Evolutionary conservation across 1,139 yeast genomes (phyloP).

Genomic region (Pichia sp.): DNA sequence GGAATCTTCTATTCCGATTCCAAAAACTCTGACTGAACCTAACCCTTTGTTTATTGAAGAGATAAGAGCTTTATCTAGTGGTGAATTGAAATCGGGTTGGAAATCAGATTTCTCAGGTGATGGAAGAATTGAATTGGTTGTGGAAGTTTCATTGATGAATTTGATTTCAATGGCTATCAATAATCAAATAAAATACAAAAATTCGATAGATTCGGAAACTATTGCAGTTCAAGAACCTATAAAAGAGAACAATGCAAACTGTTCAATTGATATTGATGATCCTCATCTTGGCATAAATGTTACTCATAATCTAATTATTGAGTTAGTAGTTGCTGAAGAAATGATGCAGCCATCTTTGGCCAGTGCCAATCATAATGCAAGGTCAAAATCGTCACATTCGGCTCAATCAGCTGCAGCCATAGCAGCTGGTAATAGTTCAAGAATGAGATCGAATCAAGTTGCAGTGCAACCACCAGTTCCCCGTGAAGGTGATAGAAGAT

Average conservation of each 20-base stretch:
- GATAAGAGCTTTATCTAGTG: slow-evolving; percentile 61
- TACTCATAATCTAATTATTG: slow-evolving; percentile 68
- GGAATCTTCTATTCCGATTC: slow-evolving; percentile 14
- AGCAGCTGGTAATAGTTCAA: slow-evolving; percentile 11
- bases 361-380: slow-evolving; percentile 13
- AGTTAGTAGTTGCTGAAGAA: slow-evolving; percentile 92
- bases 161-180: slow-evolving; percentile 49
- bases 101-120: slow-evolving; percentile 75
- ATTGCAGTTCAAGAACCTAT: slow-evolving; percentile 16
- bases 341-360: slow-evolving; percentile 35
- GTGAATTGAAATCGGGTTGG: slow-evolving; percentile 88
- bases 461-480: not conserved
- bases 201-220: slow-evolving; percentile 27
- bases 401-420: slow-evolving; percentile 9
- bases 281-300: slow-evolving; percentile 73
- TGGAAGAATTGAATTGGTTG: slow-evolving; percentile 72
- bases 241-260: slow-evolving; percentile 39
- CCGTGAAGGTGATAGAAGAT: not conserved
- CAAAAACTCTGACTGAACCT: slow-evolving; percentile 23
- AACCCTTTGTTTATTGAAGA: slow-evolving; percentile 57
- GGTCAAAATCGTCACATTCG: slow-evolving; percentile 6
- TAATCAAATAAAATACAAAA: slow-evolving; percentile 30
- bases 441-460: slow-evolving; percentile 6
- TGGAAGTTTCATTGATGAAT: slow-evolving; percentile 53
- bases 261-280: slow-evolving; percentile 77